These are phyloP conservation scores for Biscogniauxia marginata DNA, from an alignment of 2,329 filamentous ascomycete genomes.

Conservation along the genomic window DNA sequence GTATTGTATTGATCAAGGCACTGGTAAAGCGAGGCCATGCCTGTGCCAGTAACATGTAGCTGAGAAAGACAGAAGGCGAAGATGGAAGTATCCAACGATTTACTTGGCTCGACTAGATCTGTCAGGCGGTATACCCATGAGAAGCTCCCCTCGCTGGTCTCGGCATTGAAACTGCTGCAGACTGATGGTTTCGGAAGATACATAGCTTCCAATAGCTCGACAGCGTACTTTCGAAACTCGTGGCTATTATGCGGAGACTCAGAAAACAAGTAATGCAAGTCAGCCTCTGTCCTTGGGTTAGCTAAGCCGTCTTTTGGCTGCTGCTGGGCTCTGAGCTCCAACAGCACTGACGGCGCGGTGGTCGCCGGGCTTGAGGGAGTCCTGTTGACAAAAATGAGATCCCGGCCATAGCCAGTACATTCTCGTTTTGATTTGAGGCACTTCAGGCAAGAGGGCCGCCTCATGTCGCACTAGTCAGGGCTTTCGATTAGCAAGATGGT, in stretches of 20 bases:
- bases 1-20: conserved; percentile 21
- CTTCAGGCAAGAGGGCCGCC: conserved; percentile 17
- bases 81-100: conserved; percentile 18
- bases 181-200: conserved; percentile 21
- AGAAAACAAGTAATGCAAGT: no score
- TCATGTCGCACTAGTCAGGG: conserved; percentile 20
- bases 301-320: no score
- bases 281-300: no score
- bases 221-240: conserved; percentile 15
- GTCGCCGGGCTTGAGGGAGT: conserved; percentile 12
- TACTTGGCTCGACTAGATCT: conserved; percentile 13
- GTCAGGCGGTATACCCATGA: conserved; percentile 15
- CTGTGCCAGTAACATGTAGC: conserved; percentile 13
- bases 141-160: no score
- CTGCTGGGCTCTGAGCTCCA: no score
- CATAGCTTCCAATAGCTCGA: conserved; percentile 14
- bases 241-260: no score
- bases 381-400: conserved; percentile 19
- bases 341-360: conserved; percentile 15
- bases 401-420: conserved; percentile 17
- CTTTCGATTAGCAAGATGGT: no score
- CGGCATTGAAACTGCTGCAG: neutral
- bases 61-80: conserved; percentile 21
- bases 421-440: conserved; percentile 15
- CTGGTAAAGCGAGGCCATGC: conserved; percentile 14